Percentiles rank a stretch among this genome's conserved stretches.
Evolutionary conservation across 2,329 filamentous ascomycete genomes (phyloP).

Genomic region (Fusarium haematococcum): DNA sequence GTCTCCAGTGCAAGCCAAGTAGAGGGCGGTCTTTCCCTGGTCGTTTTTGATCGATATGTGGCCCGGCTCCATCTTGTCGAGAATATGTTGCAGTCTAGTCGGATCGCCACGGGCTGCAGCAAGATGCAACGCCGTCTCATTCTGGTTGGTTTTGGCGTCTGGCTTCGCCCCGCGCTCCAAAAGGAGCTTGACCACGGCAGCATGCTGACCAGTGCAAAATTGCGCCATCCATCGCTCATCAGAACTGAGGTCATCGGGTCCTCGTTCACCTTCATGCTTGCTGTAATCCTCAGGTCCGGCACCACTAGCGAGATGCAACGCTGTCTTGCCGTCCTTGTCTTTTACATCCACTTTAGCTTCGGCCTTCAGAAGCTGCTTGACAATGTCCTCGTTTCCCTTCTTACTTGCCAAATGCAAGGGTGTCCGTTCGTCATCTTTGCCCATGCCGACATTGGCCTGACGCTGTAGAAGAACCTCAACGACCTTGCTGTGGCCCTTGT

Average conservation of each 20-base stretch:
- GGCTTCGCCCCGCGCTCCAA: neutral
- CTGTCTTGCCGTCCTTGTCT: neutral
- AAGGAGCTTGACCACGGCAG: neutral
- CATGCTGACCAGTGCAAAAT: neutral
- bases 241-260: neutral
- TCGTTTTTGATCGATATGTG: neutral
- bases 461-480: neutral
- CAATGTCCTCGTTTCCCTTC: neutral
- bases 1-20: neutral
- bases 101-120: neutral
- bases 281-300: neutral
- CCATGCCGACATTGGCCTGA: neutral
- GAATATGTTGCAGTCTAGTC: neutral
- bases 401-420: neutral
- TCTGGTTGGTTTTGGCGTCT: neutral
- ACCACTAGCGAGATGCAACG: neutral
- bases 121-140: neutral
- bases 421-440: neutral
- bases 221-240: rapidly evolving
- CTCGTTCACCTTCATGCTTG: neutral
- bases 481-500: neutral
- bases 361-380: neutral
- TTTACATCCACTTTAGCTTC: neutral
- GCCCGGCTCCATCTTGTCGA: neutral
- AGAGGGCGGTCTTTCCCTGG: neutral